Conservation (phyloP, 1,284 basidiomycete species). For the Marasmius tenuissimus region DNA sequence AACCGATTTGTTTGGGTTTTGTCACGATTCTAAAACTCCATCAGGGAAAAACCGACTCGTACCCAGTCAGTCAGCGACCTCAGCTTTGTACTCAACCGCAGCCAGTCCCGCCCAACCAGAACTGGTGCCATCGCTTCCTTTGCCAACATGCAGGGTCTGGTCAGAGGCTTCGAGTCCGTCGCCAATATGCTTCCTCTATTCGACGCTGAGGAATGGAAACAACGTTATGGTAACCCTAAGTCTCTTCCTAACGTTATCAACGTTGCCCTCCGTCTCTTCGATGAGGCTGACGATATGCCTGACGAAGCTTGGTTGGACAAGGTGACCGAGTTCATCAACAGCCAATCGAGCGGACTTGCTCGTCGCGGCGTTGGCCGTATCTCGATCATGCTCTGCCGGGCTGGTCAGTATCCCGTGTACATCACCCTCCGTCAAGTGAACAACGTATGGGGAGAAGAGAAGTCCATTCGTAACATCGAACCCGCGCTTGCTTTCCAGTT, state of each 20-base stretch:
- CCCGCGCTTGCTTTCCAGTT: conserved; percentile 98
- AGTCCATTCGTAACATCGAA: conserved; percentile 97
- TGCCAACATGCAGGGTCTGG: conserved; percentile 71
- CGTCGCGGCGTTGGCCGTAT: conserved; percentile 88
- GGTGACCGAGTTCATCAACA: conserved; percentile 77
- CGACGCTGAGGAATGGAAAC: conserved; percentile 67
- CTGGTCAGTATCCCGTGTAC: conserved; percentile 92
- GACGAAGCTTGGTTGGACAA: conserved; percentile 81
- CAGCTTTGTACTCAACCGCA: conserved; percentile 83
- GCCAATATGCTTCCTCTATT: conserved; percentile 71
- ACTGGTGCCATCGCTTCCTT: conserved; percentile 91
- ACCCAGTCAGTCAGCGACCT: conserved; percentile 93
- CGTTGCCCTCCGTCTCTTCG: conserved; percentile 85
- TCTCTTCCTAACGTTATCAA: conserved; percentile 93
- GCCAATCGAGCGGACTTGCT: conserved; percentile 61
- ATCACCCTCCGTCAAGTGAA: conserved; percentile 85
- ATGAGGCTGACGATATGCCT: conserved; percentile 72
- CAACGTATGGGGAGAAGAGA: conserved; percentile 89
- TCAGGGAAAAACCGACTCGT: conserved; percentile 43
- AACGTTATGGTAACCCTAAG: conserved; percentile 71
- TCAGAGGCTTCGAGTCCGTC: conserved; percentile 74
- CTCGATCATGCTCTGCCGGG: conserved; percentile 91
- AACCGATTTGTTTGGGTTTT: conserved; percentile 6
- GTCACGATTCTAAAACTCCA: conserved; percentile 17
- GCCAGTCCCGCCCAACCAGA: conserved; percentile 84